Conservation (phyloP, 2,329 filamentous ascomycete species). For the Bretziella fagacearum region DNA sequence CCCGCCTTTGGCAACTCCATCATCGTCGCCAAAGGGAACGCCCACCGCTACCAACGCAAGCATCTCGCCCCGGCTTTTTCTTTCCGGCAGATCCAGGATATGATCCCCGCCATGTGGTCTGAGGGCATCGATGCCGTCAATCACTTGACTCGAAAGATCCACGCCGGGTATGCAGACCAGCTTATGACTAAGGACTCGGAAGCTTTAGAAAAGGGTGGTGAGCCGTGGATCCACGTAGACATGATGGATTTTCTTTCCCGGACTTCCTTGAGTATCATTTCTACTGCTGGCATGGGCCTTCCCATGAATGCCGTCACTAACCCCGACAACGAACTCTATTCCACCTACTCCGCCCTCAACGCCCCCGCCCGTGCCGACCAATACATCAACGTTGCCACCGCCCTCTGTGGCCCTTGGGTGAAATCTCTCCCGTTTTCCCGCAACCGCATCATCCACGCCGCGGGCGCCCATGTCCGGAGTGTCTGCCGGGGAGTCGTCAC, state of each 20-base stretch:
- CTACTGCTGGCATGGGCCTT: conserved; percentile 50
- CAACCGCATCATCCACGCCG: conserved; percentile 48
- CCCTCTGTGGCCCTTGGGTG: conserved; percentile 48
- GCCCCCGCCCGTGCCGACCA: conserved; percentile 33
- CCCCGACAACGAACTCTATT: conserved; percentile 40
- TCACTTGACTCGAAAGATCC: conserved; percentile 32
- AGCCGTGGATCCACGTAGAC: conserved; percentile 32
- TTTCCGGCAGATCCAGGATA: conserved; percentile 69
- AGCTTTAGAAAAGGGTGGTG: not conserved
- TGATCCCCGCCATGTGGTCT: conserved; percentile 71
- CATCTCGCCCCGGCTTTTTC: conserved; percentile 67
- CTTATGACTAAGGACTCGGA: not conserved
- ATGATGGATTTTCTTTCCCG: conserved; percentile 47
- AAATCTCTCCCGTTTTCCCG: conserved; percentile 48
- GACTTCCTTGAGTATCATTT: conserved; percentile 60
- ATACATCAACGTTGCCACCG: conserved; percentile 37
- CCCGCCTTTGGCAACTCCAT: conserved; percentile 54
- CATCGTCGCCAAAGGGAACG: conserved; percentile 74
- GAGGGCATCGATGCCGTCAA: conserved; percentile 54
- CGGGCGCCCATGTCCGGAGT: not conserved
- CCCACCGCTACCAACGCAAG: conserved; percentile 68
- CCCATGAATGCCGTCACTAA: conserved; percentile 52
- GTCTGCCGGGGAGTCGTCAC: conserved; percentile 34
- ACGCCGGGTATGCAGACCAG: not conserved
- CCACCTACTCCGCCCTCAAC: conserved; percentile 40